Conservation (phyloP, 2,329 filamentous ascomycete species). For the Drechslerella stenobrocha region DNA sequence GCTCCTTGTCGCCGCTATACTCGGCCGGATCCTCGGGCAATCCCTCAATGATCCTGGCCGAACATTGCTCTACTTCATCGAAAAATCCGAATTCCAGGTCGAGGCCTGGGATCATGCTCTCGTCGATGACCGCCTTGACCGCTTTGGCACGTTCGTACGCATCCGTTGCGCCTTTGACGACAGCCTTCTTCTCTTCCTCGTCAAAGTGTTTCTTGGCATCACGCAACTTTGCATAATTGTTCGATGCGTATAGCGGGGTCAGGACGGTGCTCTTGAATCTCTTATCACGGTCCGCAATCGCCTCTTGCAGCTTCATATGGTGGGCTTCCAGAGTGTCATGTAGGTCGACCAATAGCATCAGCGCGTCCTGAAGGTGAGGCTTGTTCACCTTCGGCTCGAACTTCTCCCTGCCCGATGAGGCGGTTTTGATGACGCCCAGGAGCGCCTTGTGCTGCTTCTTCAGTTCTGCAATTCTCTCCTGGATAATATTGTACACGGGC, state of each 20-base stretch:
- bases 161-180: constrained; percentile 42
- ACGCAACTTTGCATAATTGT: constrained; percentile 52
- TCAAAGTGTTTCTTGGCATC: constrained; percentile 53
- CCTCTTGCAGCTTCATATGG: constrained; percentile 52
- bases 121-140: constrained; percentile 43
- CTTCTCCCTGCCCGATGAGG: constrained; percentile 40
- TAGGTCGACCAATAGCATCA: constrained; percentile 50
- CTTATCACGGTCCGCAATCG: constrained; percentile 51
- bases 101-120: constrained; percentile 47
- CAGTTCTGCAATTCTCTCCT: constrained; percentile 52
- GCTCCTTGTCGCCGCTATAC: constrained; percentile 26
- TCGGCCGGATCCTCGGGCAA: constrained; percentile 34
- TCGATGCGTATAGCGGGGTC: constrained; percentile 51
- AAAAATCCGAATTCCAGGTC: constrained; percentile 47
- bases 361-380: constrained; percentile 50
- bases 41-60: constrained; percentile 33
- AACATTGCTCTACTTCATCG: constrained; percentile 36
- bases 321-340: constrained; percentile 50
- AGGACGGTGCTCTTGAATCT: constrained; percentile 52
- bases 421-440: constrained; percentile 41
- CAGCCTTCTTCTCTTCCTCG: constrained; percentile 52
- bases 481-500: constrained; percentile 51
- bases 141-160: constrained; percentile 44
- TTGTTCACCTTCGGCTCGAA: constrained; percentile 31
- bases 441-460: constrained; percentile 52